Conservation (phyloP, 2,329 filamentous ascomycete genomes). For the Capronia coronata region DNA sequence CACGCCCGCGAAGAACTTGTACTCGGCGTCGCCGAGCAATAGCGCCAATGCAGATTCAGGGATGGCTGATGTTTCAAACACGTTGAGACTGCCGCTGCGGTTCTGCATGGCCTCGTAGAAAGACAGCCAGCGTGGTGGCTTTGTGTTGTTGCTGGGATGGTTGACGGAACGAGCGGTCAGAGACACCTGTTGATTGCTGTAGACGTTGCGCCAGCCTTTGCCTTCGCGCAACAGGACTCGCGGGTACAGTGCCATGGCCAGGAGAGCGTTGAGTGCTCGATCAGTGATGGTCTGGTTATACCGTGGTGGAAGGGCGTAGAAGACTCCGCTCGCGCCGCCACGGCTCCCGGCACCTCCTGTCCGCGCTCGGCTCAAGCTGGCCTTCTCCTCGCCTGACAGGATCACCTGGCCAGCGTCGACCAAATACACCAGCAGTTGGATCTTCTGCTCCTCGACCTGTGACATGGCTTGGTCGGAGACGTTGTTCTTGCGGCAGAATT, state of each 20-base stretch:
- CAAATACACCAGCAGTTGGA: conserved; percentile 76
- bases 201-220: conserved; percentile 82
- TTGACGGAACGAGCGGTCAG: conserved; percentile 88
- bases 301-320: conserved; percentile 73
- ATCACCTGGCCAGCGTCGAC: conserved; percentile 76
- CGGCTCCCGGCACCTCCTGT: not conserved
- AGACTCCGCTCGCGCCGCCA: conserved; percentile 57
- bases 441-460: conserved; percentile 93
- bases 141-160: conserved; percentile 19
- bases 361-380: conserved; percentile 13
- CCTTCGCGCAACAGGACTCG: conserved; percentile 79
- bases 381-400: conserved; percentile 44
- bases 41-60: conserved; percentile 78
- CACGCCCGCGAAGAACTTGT: conserved; percentile 83
- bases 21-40: conserved; percentile 81
- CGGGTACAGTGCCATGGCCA: conserved; percentile 93
- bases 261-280: conserved; percentile 67
- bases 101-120: conserved; percentile 98
- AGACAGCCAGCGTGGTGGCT: conserved; percentile 66
- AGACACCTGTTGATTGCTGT: conserved; percentile 85
- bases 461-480: conserved; percentile 79
- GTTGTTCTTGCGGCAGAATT: conserved; percentile 95
- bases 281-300: conserved; percentile 77
- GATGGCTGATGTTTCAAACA: conserved; percentile 76
- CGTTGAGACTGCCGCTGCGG: conserved; percentile 71